A percentile compares a stretch with the other conserved stretches of the same genome.
These are phyloP conservation scores for Tulasnella sp. DNA, from an alignment of 768 basidiomycete genomes.

Conservation along the genomic window DNA sequence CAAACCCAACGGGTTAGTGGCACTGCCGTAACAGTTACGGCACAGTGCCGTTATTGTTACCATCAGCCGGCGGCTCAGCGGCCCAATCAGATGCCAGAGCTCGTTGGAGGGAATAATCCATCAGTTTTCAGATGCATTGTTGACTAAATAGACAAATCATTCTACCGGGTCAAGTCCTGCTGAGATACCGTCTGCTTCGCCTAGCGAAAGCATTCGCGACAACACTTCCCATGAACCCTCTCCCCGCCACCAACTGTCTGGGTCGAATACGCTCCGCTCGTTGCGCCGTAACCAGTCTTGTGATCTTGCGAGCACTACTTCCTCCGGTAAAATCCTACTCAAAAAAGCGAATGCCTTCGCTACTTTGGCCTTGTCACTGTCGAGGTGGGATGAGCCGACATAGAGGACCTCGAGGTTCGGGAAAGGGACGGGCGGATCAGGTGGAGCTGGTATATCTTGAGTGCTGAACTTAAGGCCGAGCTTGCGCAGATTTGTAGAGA, in stretches of 20 bases:
- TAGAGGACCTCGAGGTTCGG: background rate
- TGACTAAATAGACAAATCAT: too few relatives aligned
- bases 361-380: background rate
- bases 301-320: too few relatives aligned
- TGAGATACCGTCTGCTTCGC: background rate
- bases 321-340: background rate
- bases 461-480: background rate
- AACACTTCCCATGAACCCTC: background rate
- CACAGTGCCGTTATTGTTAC: too few relatives aligned
- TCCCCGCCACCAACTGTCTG: background rate
- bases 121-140: too few relatives aligned
- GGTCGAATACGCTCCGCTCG: background rate
- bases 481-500: background rate
- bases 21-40: too few relatives aligned
- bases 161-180: background rate
- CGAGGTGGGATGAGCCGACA: background rate
- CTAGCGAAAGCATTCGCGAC: background rate
- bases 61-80: too few relatives aligned
- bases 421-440: background rate
- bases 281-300: background rate
- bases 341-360: background rate
- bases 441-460: background rate
- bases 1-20: too few relatives aligned
- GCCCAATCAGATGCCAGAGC: too few relatives aligned
- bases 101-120: too few relatives aligned